These are phyloP conservation scores for Fusarium sp. DNA, from an alignment of 2,329 filamentous ascomycete genomes.

Conservation along the genomic window DNA sequence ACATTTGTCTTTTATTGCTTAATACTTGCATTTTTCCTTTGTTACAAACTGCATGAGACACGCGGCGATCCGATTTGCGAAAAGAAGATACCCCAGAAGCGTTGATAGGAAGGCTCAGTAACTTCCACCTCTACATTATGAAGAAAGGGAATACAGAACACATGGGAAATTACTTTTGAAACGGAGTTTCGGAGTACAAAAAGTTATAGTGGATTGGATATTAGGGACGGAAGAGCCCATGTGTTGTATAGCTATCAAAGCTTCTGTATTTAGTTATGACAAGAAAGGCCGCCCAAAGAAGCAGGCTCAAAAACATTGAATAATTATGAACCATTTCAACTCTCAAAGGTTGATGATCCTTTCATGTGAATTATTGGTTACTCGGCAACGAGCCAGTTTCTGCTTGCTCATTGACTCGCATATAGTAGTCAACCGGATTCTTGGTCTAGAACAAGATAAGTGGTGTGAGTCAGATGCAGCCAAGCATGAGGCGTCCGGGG, in stretches of 20 bases:
- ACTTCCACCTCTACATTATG: constrained; percentile 33
- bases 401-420: not conserved
- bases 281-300: constrained; percentile 25
- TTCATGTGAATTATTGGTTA: constrained; percentile 8
- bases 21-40: constrained; percentile 28
- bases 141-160: constrained; percentile 41
- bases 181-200: constrained; percentile 25
- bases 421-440: not conserved
- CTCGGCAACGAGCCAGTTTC: not conserved
- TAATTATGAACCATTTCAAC: constrained; percentile 19
- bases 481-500: constrained; percentile 24
- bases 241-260: constrained; percentile 29
- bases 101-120: constrained; percentile 37
- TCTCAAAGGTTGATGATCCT: not conserved
- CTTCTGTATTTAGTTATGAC: constrained; percentile 29
- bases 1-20: constrained; percentile 10
- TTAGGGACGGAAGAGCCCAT: constrained; percentile 22
- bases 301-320: constrained; percentile 26
- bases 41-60: constrained; percentile 36
- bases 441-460: not conserved
- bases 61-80: constrained; percentile 40
- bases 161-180: constrained; percentile 29
- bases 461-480: constrained; percentile 6
- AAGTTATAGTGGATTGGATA: constrained; percentile 16
- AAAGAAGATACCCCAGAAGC: constrained; percentile 42